These are phyloP conservation scores for Pleurotus djamor DNA, from an alignment of 768 basidiomycete species.

Conservation along the genomic window DNA sequence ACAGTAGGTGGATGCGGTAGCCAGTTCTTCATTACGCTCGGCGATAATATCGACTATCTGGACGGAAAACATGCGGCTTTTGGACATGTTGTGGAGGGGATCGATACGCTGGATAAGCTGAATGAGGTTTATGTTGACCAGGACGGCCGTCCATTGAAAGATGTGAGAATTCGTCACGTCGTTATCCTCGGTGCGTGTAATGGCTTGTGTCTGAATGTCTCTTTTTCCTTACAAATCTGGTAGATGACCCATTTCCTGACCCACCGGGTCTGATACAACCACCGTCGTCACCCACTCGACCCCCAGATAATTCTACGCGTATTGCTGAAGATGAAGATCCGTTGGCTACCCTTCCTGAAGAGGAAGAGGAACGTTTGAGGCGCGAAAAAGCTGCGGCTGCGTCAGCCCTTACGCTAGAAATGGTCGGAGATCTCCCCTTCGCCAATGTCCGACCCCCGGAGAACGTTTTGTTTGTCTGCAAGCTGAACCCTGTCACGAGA, in stretches of 20 bases:
- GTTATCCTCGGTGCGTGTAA: slow-evolving; percentile 74
- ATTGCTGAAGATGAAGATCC: slow-evolving; percentile 97
- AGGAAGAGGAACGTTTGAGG: slow-evolving; percentile 77
- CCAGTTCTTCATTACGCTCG: slow-evolving; percentile 96
- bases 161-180: slow-evolving; percentile 94
- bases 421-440: slow-evolving; percentile 99
- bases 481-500: slow-evolving; percentile 91
- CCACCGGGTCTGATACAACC: slow-evolving; percentile 74
- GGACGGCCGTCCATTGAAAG: slow-evolving; percentile 89
- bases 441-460: slow-evolving; percentile 98
- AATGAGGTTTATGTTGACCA: slow-evolving; percentile 91
- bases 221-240: neutral
- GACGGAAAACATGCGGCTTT: slow-evolving; percentile 94
- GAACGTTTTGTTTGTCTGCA: slow-evolving; percentile 98
- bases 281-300: slow-evolving; percentile 72
- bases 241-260: slow-evolving; percentile 96
- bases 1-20: slow-evolving; percentile 82
- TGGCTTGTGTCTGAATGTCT: slow-evolving; percentile 1
- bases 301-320: slow-evolving; percentile 83
- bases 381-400: slow-evolving; percentile 90
- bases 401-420: slow-evolving; percentile 94
- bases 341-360: slow-evolving; percentile 71
- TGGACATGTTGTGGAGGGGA: slow-evolving; percentile 92
- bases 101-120: slow-evolving; percentile 88
- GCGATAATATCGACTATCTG: slow-evolving; percentile 89